Base-by-base conservation (phyloP, 1,284 basidiomycete genomes). In the Fomitopsis palustris region DNA sequence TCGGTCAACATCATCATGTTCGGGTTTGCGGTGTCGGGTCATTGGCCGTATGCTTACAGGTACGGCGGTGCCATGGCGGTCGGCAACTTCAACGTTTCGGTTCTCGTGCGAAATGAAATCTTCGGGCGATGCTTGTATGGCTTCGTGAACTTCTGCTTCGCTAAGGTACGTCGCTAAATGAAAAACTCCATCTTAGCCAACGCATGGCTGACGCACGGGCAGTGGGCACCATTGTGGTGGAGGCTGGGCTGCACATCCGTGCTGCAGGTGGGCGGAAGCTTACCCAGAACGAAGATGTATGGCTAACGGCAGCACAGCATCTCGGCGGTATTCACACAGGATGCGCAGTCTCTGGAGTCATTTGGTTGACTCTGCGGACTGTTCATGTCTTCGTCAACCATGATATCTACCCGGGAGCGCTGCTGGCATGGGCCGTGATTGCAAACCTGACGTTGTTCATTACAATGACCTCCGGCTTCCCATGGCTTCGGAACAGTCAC, bases 291-390 rank as follows among this genome's bases (percentile, higher is more conserved):
- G 21, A 23, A 33, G 29, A 25, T 16, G 33, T 5, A 45, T 12
- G 31, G 7, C 37, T 37, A 39, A 9, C 31, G 21, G n/a, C 29
- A 10, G 17, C 49, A 19, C 68, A 89, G 81, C 88, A 90, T 73
- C 79, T 90, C 38, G 89, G 88, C 39, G 89, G 88, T 27, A 88
- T 91, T 61, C 88, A 91, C 66, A 84, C 83, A 54, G 88, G 88
- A 14, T 91, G 88, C 65, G 87, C 86, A 1, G 70, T 85, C 19
- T 87, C 86, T 16, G 87, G 86, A 57, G 77, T 85, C 19, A 73
- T 80, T 16, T 90, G 88, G 87, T 74, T 90, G 54, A 69, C 88
- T 23, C 78, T 82, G 62, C 85, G 85, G 69, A 76, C 88, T 42
- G 78, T 84, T 57, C 77, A 78, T 58, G 82, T 82, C 33, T 86